Conservation (phyloP, 768 basidiomycete species). For the Roridomyces roridus region DNA sequence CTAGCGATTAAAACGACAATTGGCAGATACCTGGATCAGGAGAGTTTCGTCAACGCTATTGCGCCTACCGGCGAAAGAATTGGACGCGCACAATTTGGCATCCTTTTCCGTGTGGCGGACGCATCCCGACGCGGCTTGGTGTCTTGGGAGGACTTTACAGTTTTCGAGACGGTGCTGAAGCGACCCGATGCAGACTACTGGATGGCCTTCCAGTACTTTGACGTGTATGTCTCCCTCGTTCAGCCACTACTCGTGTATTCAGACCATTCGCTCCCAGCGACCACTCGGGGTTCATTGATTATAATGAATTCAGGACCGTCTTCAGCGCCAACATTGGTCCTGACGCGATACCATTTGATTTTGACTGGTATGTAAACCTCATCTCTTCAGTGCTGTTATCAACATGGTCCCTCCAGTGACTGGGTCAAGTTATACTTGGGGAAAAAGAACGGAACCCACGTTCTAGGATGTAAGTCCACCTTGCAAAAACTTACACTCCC, state of each 20-base stretch:
- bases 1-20: constrained; percentile 16
- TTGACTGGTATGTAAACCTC: constrained; percentile 71
- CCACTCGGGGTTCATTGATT: constrained; percentile 89
- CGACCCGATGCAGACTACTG: constrained; percentile 96
- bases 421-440: constrained; percentile 98
- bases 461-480: constrained; percentile 80
- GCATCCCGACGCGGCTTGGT: constrained; percentile 75
- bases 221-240: constrained; percentile 70
- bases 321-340: constrained; percentile 80
- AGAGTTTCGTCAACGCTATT: constrained; percentile 95
- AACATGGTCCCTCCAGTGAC: constrained; percentile 54
- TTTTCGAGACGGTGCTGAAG: constrained; percentile 93
- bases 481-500: not conserved
- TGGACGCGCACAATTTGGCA: constrained; percentile 85
- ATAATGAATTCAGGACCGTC: constrained; percentile 94
- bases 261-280: constrained; percentile 56
- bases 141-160: constrained; percentile 94
- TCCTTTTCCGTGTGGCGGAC: constrained; percentile 91
- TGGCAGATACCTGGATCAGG: constrained; percentile 80
- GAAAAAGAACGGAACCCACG: constrained; percentile 88
- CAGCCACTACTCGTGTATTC: constrained; percentile 11
- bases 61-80: constrained; percentile 90
- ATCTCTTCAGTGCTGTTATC: not conserved
- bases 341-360: constrained; percentile 92
- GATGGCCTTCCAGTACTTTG: constrained; percentile 96